Conservation (phyloP, 768 basidiomycete genomes). For the Tylopilus rubrobrunneus region DNA sequence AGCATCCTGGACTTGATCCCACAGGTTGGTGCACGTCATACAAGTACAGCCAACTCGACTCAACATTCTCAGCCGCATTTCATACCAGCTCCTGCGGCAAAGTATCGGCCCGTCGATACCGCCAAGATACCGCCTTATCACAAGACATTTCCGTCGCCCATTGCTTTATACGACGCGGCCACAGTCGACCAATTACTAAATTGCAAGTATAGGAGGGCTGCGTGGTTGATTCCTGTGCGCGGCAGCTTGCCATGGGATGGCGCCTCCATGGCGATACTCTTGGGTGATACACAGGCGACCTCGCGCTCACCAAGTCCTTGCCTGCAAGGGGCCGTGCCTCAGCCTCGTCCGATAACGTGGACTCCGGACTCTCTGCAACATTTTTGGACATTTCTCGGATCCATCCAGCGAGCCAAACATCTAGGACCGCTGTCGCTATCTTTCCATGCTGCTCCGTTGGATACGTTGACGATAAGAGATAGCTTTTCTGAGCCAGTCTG, state of each 20-base stretch:
- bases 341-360: constrained; percentile 41
- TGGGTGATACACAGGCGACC: constrained; percentile 25
- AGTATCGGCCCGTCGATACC: constrained; percentile 15
- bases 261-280: constrained; percentile 41
- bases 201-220: constrained; percentile 37
- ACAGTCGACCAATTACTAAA: constrained; percentile 27
- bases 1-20: constrained; percentile 40
- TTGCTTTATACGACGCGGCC: constrained; percentile 35
- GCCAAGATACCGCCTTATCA: constrained; percentile 30
- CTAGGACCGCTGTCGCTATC: constrained; percentile 49
- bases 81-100: constrained; percentile 14
- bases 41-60: constrained; percentile 3
- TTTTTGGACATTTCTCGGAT: constrained; percentile 51
- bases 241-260: constrained; percentile 48
- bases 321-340: constrained; percentile 14
- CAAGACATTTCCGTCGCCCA: constrained; percentile 34
- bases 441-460: constrained; percentile 37
- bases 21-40: constrained; percentile 36
- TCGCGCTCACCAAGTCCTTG: constrained; percentile 18
- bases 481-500: constrained; percentile 17
- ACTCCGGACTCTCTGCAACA: constrained; percentile 37
- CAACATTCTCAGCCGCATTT: constrained; percentile 24
- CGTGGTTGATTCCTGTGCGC: constrained; percentile 59
- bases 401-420: constrained; percentile 33
- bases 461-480: constrained; percentile 8